These are phyloP conservation scores for Eucalyptus decipiens DNA, from an alignment of 345 rosid genomes.

Conservation along the genomic window DNA sequence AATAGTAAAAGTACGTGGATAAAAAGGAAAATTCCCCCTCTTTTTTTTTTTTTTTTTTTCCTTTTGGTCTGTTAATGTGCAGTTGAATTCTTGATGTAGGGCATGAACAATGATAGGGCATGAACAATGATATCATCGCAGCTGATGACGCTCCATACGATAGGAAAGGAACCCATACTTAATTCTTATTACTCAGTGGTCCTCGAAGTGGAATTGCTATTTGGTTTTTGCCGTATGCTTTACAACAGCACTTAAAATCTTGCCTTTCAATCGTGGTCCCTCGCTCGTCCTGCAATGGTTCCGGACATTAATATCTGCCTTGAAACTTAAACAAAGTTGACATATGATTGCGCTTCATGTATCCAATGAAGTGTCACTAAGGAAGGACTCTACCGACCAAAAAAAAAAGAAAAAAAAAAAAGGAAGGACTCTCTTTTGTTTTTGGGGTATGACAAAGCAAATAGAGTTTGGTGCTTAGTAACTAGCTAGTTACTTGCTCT, in stretches of 20 bases:
- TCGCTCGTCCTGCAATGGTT: neutral
- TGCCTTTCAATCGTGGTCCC: neutral
- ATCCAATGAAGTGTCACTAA: neutral
- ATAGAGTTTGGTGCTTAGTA: neutral
- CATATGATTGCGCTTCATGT: neutral
- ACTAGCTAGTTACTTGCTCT: neutral
- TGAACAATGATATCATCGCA: neutral
- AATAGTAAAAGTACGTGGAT: neutral
- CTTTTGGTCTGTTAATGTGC: neutral
- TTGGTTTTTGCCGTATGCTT: neutral
- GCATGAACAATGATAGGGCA: neutral
- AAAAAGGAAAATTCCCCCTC: neutral
- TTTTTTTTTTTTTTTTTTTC: neutral
- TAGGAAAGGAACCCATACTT: neutral
- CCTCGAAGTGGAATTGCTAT: neutral
- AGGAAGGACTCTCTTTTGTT: neutral
- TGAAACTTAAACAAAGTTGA: neutral
- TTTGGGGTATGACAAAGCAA: neutral
- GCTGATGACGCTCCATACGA: neutral
- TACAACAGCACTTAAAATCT: neutral
- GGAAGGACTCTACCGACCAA: neutral
- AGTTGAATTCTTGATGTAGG: neutral
- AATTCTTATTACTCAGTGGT: neutral
- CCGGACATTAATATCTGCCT: neutral
- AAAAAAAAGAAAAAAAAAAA: too few species aligned